Evolutionary conservation across 257 asterid species (phyloP), one percentile per base, ranked within the genome.

Genomic region (Penstemon barbatus): DNA sequence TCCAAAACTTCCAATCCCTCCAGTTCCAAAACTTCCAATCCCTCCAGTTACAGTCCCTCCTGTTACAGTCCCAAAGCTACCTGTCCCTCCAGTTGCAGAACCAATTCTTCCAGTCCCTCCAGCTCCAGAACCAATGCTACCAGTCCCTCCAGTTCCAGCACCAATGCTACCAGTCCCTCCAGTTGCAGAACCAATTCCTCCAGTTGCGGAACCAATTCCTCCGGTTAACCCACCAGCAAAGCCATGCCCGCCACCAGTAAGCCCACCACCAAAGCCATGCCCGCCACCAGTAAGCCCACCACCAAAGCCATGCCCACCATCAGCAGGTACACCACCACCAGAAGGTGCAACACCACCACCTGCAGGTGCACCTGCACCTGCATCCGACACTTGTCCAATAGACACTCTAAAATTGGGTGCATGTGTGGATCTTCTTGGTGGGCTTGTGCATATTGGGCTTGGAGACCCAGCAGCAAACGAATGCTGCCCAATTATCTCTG

Each of bases 361-460:
- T 3, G 42, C 6, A 1, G 55, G 54, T 4, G 56, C 41, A 0
- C 69, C 73, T 5, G 62, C 85, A 15, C 55, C 83, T 0, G n/a
- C 57, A 3, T 0, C 63, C 25, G 77, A 5, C 0, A 84, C 66
- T 5, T 90, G 97, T 81, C 97, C 97, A 36, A 80, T 90, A 4
- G 84, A 88, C 77, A 79, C 95, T 0, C 75, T 88, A 25, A 88
- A 90, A 72, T 87, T 90, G 0, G 96, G 96, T 12, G 92, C 89
- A 3, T 90, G 97, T 53, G 96, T 86, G 69, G 92, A 90, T 61
- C 89, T 90, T 59, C 88, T 90, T 0, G 97, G 96, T n/a, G 97
- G 97, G 52, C 65, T 90, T 55, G 86, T 86, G 42, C 90, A 86
- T 69, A 61, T 82, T 61, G 90, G 81, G 3, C 40, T 90, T 48